phyloP scores from a whole-genome alignment of 176 grass and related monocot genomes.

The Tillandsia leiboldiana region DNA sequence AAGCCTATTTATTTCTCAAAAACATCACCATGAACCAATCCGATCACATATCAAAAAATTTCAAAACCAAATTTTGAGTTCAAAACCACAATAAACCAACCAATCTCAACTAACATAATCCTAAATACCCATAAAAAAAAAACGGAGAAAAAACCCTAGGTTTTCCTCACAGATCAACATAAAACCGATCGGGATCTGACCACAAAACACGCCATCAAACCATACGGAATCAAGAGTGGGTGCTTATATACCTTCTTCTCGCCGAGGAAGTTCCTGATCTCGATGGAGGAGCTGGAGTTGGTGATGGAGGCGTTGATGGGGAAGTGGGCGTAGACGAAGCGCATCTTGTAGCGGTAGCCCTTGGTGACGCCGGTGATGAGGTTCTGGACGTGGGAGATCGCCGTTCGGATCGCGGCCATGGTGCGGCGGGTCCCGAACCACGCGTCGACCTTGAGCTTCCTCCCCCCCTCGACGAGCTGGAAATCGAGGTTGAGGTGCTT shows the following conservation, averaged over 20 bases:
- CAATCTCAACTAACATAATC: background rate
- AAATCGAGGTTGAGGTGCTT: slow-evolving; percentile 98
- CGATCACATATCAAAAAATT: background rate
- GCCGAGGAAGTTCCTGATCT: slow-evolving; percentile 90
- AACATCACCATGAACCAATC: background rate
- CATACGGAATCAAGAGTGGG: too few relatives aligned
- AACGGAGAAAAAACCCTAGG: too few relatives aligned
- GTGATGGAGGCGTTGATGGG: slow-evolving; percentile 93
- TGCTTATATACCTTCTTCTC: slow-evolving; percentile 61
- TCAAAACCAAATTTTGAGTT: background rate
- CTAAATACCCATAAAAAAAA: background rate
- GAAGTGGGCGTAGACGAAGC: slow-evolving; percentile 84
- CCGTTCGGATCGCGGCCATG: slow-evolving; percentile 83
- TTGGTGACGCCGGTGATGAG: slow-evolving; percentile 78
- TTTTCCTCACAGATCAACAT: too few relatives aligned
- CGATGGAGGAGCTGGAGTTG: slow-evolving; percentile 47
- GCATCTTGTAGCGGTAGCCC: slow-evolving; percentile 85
- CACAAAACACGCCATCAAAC: too few relatives aligned
- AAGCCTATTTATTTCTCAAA: background rate
- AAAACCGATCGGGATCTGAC: background rate
- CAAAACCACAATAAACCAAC: background rate
- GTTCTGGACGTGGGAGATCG: slow-evolving; percentile 93
- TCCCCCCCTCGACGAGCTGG: slow-evolving; percentile 60
- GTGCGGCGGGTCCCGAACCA: slow-evolving; percentile 91
- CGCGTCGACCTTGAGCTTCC: slow-evolving; percentile 82